phyloP scores from a whole-genome alignment of 371 early-diverging fungal genomes.

The Saksenaea oblongispora region DNA sequence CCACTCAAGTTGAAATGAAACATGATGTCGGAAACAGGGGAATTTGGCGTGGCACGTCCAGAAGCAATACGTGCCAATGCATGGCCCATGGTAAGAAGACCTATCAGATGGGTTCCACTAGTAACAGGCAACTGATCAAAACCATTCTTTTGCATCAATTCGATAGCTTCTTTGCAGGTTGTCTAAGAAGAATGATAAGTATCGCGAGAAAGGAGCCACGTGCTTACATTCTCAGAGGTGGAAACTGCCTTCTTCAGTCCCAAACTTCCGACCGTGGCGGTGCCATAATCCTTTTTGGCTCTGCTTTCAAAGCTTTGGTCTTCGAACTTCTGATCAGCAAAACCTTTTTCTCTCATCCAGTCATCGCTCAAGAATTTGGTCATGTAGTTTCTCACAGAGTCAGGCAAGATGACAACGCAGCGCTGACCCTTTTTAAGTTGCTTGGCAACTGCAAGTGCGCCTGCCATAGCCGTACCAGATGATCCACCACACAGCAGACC shows the following conservation, averaged over 20 bases:
- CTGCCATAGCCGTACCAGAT: constrained; percentile 86
- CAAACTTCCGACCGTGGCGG: constrained; percentile 82
- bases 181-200: too few species aligned
- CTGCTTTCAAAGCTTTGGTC: constrained; percentile 57
- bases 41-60: constrained; percentile 64
- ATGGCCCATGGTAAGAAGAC: constrained; percentile 88
- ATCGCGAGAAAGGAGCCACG: too few species aligned
- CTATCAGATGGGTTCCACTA: constrained; percentile 64
- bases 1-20: constrained; percentile 75
- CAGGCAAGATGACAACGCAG: constrained; percentile 92
- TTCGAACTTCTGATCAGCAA: constrained; percentile 61
- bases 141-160: constrained; percentile 82
- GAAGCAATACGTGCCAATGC: constrained; percentile 81
- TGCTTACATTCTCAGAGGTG: constrained; percentile 57
- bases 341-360: constrained; percentile 88
- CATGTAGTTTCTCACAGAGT: constrained; percentile 98
- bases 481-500: constrained; percentile 95
- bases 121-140: constrained; percentile 97
- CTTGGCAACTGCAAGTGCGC: constrained; percentile 81
- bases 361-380: constrained; percentile 93
- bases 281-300: constrained; percentile 77
- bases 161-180: constrained; percentile 78
- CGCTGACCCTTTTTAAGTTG: constrained; percentile 83
- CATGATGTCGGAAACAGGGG: constrained; percentile 81
- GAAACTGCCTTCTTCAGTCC: constrained; percentile 77